Conservation (phyloP, 2,329 filamentous ascomycete genomes). For the Fusarium vanettenii region DNA sequence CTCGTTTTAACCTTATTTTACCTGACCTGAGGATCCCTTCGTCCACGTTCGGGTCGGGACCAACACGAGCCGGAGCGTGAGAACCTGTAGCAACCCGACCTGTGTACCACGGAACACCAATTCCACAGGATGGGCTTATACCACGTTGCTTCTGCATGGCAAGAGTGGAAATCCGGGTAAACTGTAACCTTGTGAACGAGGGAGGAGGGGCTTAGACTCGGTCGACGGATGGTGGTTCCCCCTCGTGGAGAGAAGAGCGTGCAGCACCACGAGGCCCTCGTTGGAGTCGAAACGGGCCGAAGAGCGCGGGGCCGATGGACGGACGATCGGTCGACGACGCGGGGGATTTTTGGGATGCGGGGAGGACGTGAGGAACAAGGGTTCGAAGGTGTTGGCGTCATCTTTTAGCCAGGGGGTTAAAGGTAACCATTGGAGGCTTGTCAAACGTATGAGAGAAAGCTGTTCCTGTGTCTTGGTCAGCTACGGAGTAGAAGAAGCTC, state of each 20-base stretch:
- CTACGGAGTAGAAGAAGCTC: neutral
- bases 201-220: neutral
- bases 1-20: constrained; percentile 15
- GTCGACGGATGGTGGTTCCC: neutral
- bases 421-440: neutral
- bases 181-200: constrained; percentile 21
- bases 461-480: neutral
- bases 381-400: constrained; percentile 12
- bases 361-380: constrained; percentile 27
- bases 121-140: constrained; percentile 2
- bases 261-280: constrained; percentile 13
- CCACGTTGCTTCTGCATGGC: constrained; percentile 22
- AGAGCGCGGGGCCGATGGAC: constrained; percentile 33
- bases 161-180: neutral
- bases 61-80: neutral
- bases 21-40: neutral
- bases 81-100: neutral
- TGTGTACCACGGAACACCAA: neutral
- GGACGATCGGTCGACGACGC: constrained; percentile 28
- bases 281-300: constrained; percentile 37
- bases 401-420: constrained; percentile 6
- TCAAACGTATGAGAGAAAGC: neutral
- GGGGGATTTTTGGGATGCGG: constrained; percentile 25
- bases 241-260: neutral
- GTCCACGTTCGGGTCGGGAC: neutral